Evolutionary conservation across 495 filamentous ascomycete species (phyloP).

Genomic region (Daldinia concentrica): DNA sequence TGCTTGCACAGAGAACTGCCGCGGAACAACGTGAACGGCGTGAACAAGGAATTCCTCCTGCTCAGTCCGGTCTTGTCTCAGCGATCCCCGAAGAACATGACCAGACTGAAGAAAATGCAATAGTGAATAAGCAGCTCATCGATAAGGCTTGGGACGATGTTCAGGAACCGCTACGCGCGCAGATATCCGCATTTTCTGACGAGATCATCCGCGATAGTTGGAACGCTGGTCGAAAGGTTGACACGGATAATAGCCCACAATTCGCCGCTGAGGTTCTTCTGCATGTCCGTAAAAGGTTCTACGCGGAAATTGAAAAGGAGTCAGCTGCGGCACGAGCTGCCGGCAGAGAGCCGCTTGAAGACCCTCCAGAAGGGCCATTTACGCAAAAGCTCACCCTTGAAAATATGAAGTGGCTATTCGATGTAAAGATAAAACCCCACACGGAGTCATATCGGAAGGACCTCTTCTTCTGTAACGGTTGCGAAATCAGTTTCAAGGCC

Average conservation of each 20-base stretch:
- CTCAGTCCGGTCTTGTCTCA: constrained; percentile 16
- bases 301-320: constrained; percentile 63
- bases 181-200: constrained; percentile 68
- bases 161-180: constrained; percentile 68
- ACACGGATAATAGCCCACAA: constrained; percentile 64
- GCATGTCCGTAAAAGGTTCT: constrained; percentile 69
- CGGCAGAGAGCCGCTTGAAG: constrained; percentile 51
- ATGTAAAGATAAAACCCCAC: constrained; percentile 73
- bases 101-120: constrained; percentile 41
- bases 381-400: constrained; percentile 73
- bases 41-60: constrained; percentile 47
- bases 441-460: constrained; percentile 71
- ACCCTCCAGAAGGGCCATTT: constrained; percentile 63
- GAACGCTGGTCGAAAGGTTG: constrained; percentile 64
- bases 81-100: constrained; percentile 19
- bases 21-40: constrained; percentile 66
- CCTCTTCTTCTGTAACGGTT: constrained; percentile 77
- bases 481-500: constrained; percentile 66
- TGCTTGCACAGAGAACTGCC: constrained; percentile 68
- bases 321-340: constrained; percentile 55
- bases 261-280: constrained; percentile 75
- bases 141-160: constrained; percentile 74
- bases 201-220: constrained; percentile 69
- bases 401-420: constrained; percentile 87
- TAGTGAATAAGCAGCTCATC: constrained; percentile 65